Percentiles rank a stretch among this genome's conserved stretches.
Conservation (phyloP, 305 asterid species). For the Ilex paraguariensis region DNA sequence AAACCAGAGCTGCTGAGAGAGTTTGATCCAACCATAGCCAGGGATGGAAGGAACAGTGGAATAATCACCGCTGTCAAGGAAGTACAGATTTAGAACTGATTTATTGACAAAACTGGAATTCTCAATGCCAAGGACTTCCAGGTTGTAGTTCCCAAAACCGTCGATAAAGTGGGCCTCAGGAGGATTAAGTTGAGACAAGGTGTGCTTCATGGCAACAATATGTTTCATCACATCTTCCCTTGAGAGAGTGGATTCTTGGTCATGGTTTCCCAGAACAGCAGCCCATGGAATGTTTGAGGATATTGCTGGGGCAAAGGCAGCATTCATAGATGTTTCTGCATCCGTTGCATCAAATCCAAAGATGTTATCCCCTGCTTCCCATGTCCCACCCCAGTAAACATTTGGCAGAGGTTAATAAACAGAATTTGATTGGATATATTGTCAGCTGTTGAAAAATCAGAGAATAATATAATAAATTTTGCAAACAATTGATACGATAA, state of each 20-base stretch:
- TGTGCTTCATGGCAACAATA: slow-evolving; percentile 67
- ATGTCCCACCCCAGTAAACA: background rate
- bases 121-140: slow-evolving; percentile 70
- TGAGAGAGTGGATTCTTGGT: slow-evolving; percentile 76
- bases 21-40: slow-evolving; percentile 93
- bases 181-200: slow-evolving; percentile 72
- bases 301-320: slow-evolving; percentile 84
- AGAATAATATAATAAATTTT: background rate
- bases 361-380: slow-evolving; percentile 75
- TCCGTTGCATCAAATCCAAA: slow-evolving; percentile 70
- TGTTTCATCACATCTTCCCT: slow-evolving; percentile 79
- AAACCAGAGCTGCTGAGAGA: slow-evolving; percentile 93
- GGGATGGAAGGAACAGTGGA: slow-evolving; percentile 72
- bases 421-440: background rate
- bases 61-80: slow-evolving; percentile 94
- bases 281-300: slow-evolving; percentile 80
- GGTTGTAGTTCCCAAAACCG: slow-evolving; percentile 90
- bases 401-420: background rate
- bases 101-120: slow-evolving; percentile 53
- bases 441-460: too few relatives aligned
- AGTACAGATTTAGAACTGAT: slow-evolving; percentile 77
- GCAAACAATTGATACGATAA: background rate
- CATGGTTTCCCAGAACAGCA: slow-evolving; percentile 95
- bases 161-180: slow-evolving; percentile 42
- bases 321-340: slow-evolving; percentile 67